These are phyloP conservation scores for Monoraphidium neglectum DNA, from an alignment of 139 green algal genomes.

Conservation along the genomic window DNA sequence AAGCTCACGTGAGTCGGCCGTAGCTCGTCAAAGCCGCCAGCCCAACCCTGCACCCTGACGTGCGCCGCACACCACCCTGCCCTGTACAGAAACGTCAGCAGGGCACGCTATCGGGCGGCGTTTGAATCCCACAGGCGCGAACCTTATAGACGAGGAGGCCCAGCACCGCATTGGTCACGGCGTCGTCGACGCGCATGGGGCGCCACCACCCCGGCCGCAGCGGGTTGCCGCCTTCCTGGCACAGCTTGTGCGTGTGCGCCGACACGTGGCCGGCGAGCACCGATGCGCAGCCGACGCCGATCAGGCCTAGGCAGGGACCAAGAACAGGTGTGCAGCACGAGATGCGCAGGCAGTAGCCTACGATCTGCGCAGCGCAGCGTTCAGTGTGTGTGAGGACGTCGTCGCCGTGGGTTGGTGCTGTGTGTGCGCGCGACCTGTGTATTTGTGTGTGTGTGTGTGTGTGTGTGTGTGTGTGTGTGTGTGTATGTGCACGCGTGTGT, in stretches of 20 bases:
- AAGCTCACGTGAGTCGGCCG: too few species aligned
- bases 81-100: too few species aligned
- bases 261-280: constrained; percentile 57
- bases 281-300: constrained; percentile 61
- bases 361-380: constrained; percentile 24
- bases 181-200: constrained; percentile 36
- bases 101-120: too few species aligned
- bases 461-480: too few species aligned
- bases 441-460: too few species aligned
- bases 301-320: constrained; percentile 43
- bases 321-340: constrained; percentile 70
- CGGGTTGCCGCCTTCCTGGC: constrained; percentile 12
- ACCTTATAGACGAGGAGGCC: constrained; percentile 66
- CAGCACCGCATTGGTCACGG: constrained; percentile 54
- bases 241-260: constrained; percentile 24
- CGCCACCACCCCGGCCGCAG: constrained; percentile 15
- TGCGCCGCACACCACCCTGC: too few species aligned
- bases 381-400: too few species aligned
- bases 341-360: constrained; percentile 54
- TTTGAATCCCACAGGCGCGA: not conserved
- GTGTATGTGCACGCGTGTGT: too few species aligned
- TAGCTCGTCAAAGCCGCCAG: too few species aligned
- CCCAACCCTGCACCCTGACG: too few species aligned
- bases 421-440: too few species aligned
- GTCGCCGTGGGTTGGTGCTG: too few species aligned